These are phyloP conservation scores for Pascua sp. DNA, from an alignment of 1,284 basidiomycete genomes.

Conservation along the genomic window DNA sequence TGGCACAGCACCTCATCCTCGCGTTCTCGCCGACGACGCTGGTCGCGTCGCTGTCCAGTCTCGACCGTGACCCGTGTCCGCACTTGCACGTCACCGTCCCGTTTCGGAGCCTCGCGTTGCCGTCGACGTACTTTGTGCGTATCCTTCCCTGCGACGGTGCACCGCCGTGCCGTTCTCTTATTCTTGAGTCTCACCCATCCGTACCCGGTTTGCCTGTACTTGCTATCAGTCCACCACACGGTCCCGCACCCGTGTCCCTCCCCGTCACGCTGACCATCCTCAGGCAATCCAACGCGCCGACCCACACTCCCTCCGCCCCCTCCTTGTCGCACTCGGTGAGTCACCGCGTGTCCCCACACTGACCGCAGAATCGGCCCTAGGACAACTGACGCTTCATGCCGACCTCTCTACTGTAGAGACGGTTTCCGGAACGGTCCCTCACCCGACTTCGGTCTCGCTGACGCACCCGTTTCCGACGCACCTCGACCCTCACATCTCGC, in stretches of 20 bases:
- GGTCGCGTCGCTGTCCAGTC: neutral
- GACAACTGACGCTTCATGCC: neutral
- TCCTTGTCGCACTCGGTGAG: slow-evolving; percentile 1
- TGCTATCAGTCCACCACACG: neutral
- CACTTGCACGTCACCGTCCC: neutral
- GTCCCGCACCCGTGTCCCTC: too few relatives aligned
- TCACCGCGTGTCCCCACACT: neutral
- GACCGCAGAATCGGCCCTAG: neutral
- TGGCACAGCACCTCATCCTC: slow-evolving; percentile 2
- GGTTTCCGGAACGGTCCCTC: neutral
- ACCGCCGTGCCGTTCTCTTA: too few relatives aligned
- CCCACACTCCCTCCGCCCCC: neutral
- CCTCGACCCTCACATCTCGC: neutral
- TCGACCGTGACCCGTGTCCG: neutral
- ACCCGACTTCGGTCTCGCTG: slow-evolving; percentile 1
- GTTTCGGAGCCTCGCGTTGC: neutral
- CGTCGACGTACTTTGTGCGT: too few relatives aligned
- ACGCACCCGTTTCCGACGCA: neutral
- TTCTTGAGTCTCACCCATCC: too few relatives aligned
- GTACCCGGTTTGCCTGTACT: neutral
- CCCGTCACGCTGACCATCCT: too few relatives aligned
- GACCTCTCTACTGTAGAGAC: neutral
- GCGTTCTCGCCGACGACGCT: slow-evolving; percentile 2
- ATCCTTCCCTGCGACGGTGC: too few relatives aligned
- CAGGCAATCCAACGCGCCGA: neutral